Percentiles rank a stretch among this genome's conserved stretches.
Evolutionary conservation across 1,284 basidiomycete genomes (phyloP).

Genomic region (Ganoderma sinense): DNA sequence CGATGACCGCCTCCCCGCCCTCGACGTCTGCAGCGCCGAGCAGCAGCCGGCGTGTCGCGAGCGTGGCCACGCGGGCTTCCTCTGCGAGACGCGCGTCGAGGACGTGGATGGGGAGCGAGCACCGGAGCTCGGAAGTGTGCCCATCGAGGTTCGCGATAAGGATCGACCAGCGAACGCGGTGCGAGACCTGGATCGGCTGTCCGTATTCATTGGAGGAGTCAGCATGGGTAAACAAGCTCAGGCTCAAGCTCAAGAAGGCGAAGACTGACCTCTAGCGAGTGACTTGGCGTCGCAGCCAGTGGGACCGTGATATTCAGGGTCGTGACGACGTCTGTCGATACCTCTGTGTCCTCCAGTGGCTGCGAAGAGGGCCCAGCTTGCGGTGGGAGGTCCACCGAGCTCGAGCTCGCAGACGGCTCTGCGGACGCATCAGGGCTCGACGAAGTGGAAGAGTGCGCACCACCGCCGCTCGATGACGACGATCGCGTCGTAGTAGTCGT

Average conservation of each 20-base stretch:
- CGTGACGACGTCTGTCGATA: conserved; percentile 54
- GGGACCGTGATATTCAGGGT: conserved; percentile 57
- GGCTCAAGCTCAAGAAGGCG: background rate
- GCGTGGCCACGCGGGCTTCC: conserved; percentile 77
- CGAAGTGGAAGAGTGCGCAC: background rate
- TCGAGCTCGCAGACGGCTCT: conserved; percentile 15
- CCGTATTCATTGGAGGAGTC: conserved; percentile 17
- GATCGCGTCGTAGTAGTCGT: conserved; percentile 39
- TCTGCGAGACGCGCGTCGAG: conserved; percentile 77
- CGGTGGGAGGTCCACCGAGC: conserved; percentile 19
- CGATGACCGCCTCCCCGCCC: conserved; percentile 24
- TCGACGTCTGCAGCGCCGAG: conserved; percentile 33
- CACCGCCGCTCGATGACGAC: conserved; percentile 33
- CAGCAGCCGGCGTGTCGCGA: conserved; percentile 73
- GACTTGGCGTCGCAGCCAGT: conserved; percentile 64
- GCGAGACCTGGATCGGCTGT: conserved; percentile 72
- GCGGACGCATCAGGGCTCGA: conserved; percentile 17
- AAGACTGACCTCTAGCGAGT: conserved; percentile 56
- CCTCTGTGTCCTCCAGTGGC: conserved; percentile 29
- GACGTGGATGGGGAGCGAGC: conserved; percentile 87
- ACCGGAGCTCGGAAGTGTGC: conserved; percentile 90
- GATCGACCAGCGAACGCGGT: conserved; percentile 80
- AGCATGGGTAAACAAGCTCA: background rate
- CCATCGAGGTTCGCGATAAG: conserved; percentile 87
- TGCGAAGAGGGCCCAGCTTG: conserved; percentile 13